Evolutionary conservation across 129 eudicot genomes (phyloP).

Genomic region (Pittosporum tobira): DNA sequence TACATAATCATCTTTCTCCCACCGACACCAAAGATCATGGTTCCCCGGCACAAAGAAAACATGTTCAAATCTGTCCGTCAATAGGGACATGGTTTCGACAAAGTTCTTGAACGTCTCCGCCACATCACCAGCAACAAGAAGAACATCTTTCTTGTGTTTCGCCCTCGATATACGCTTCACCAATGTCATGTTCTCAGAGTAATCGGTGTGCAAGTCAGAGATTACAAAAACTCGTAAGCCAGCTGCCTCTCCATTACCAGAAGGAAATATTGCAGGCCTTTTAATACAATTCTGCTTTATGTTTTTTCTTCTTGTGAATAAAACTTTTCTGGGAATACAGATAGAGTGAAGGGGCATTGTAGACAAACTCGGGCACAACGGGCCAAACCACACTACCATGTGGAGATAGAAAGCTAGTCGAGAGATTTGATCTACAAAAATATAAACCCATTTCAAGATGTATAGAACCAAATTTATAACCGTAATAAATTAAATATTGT

Average conservation of each 20-base stretch:
- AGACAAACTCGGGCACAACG: slow-evolving; percentile 10
- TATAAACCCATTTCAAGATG: slow-evolving; percentile 6
- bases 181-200: slow-evolving; percentile 49
- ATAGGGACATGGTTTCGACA: slow-evolving; percentile 44
- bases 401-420: slow-evolving; percentile 3
- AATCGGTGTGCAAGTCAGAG: slow-evolving; percentile 59
- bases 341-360: not conserved
- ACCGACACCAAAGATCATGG: slow-evolving; percentile 63
- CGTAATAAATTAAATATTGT: no score
- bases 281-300: slow-evolving; percentile 9
- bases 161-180: slow-evolving; percentile 23
- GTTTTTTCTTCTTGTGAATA: not conserved
- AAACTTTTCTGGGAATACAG: not conserved
- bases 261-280: slow-evolving; percentile 25
- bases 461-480: not conserved
- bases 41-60: slow-evolving; percentile 59
- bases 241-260: slow-evolving; percentile 8
- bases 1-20: slow-evolving; percentile 33
- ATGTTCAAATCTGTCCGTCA: slow-evolving; percentile 38
- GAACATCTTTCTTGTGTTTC: slow-evolving; percentile 26
- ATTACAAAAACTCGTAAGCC: slow-evolving; percentile 36
- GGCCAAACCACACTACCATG: slow-evolving; percentile 22
- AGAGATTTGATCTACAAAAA: slow-evolving; percentile 3
- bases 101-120: slow-evolving; percentile 43
- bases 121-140: slow-evolving; percentile 65